Base-by-base conservation (phyloP, 176 grass and related monocot species). In the Cenchrus purpureus region DNA sequence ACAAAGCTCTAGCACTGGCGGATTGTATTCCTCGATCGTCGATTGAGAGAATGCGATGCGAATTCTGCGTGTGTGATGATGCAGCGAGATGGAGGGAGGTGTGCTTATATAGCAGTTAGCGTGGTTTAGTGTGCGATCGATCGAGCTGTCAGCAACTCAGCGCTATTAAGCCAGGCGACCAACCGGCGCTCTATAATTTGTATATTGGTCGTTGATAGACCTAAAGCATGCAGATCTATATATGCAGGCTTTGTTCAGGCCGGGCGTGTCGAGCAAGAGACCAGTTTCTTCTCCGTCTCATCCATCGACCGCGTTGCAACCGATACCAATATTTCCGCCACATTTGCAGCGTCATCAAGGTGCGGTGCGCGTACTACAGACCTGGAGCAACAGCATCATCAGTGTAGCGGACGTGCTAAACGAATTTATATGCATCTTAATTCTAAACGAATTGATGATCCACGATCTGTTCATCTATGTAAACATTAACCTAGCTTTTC, bases 251-350 rank as follows among this genome's bases (percentile, higher is more conserved):
- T 67, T 51, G 51, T 8, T 29, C 7, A 58, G 86, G 12, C 51
- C 8, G 37, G 37, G 83, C 88, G 58, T 90, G 78, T 72, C 71
- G 0, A 48, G 0, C 8, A 86, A 81, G 83, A 50, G 9, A 56
- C 20, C 73, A 13, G 66, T 83, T 79, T 79, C 84, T 87, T 90
- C 29, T 46, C 10, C 73, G 15, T 66, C 17, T 44, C 22, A 73
- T n/a, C 59, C 22, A 73, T 73, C 19, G 56, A 54, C 52, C 54
- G 54, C 54, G 54, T 46, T 40, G 37, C 37, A 40, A 40, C 37
- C 37, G 37, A 40, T 40, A 40, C 37, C 37, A 40, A 40, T 40
- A 40, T 40, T 40, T 40, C 37, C 37, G 37, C 37, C 37, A 40
- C 37, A 40, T 40, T 40, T 40, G 37, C 37, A 40, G 37, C 37